phyloP scores from a whole-genome alignment of 768 basidiomycete genomes.

The Lanmaoa rubissima region DNA sequence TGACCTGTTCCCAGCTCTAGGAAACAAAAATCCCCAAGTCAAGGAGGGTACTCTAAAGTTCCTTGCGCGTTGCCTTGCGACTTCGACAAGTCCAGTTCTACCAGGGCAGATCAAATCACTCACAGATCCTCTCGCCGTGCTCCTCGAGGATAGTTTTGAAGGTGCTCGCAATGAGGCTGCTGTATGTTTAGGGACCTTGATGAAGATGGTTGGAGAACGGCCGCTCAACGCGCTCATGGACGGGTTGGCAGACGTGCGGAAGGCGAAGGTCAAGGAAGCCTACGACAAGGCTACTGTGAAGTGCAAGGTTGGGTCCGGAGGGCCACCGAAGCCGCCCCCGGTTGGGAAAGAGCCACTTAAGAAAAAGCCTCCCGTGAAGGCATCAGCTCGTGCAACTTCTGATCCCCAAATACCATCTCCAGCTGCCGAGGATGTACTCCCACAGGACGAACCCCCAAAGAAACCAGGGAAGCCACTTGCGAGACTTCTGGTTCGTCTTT shows the following conservation, averaged over 20 bases:
- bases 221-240: slow-evolving; percentile 87
- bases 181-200: slow-evolving; percentile 79
- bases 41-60: slow-evolving; percentile 93
- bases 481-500: slow-evolving; percentile 38
- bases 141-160: slow-evolving; percentile 87
- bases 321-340: slow-evolving; percentile 42
- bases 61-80: slow-evolving; percentile 71
- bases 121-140: slow-evolving; percentile 67
- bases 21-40: slow-evolving; percentile 94
- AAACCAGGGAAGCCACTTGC: slow-evolving; percentile 57
- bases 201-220: slow-evolving; percentile 97
- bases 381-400: slow-evolving; percentile 12
- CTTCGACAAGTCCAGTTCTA: slow-evolving; percentile 66
- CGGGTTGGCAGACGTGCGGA: slow-evolving; percentile 79
- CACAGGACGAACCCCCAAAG: slow-evolving; percentile 36
- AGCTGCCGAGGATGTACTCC: slow-evolving; percentile 9
- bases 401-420: slow-evolving; percentile 22
- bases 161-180: slow-evolving; percentile 92
- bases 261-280: slow-evolving; percentile 91
- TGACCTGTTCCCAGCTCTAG: slow-evolving; percentile 73
- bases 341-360: slow-evolving; percentile 35
- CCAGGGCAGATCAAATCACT: slow-evolving; percentile 78
- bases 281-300: slow-evolving; percentile 91
- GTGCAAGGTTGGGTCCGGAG: slow-evolving; percentile 65
- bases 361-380: slow-evolving; percentile 38